Percentiles rank a stretch among this genome's conserved stretches.
These are phyloP conservation scores for Auricularia sp. DNA, from an alignment of 768 basidiomycete species.

Conservation along the genomic window DNA sequence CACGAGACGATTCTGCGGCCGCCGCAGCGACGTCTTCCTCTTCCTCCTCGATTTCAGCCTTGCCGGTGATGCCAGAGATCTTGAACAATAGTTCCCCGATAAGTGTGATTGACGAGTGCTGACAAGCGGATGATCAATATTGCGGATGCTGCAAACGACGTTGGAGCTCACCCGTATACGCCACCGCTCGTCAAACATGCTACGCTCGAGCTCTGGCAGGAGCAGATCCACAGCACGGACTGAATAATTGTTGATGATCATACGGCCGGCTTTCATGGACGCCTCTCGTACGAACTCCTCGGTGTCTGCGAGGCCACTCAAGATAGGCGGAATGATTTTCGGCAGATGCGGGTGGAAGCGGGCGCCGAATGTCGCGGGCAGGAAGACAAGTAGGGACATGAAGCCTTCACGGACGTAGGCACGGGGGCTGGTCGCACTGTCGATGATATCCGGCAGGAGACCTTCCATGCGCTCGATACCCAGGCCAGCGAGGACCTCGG, in stretches of 20 bases:
- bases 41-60: constrained; percentile 71
- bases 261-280: constrained; percentile 96
- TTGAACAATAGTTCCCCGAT: constrained; percentile 95
- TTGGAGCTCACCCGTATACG: constrained; percentile 67
- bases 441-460: constrained; percentile 86
- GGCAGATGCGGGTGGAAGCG: constrained; percentile 94
- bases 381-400: constrained; percentile 92
- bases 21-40: constrained; percentile 53
- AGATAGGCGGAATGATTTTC: constrained; percentile 86
- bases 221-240: constrained; percentile 85
- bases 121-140: constrained; percentile 4
- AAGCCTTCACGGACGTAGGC: constrained; percentile 94
- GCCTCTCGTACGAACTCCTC: constrained; percentile 96
- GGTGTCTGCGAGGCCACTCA: constrained; percentile 80
- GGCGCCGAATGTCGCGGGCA: constrained; percentile 92
- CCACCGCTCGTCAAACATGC: constrained; percentile 94
- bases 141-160: background rate
- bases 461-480: constrained; percentile 97
- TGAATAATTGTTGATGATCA: constrained; percentile 94
- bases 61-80: constrained; percentile 89
- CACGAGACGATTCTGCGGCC: constrained; percentile 68
- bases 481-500: constrained; percentile 87
- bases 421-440: constrained; percentile 79
- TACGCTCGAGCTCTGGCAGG: constrained; percentile 84
- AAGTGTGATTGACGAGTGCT: constrained; percentile 93